Evolutionary conservation across 2,329 filamentous ascomycete species (phyloP).

Genomic region (Fusarium temperatum): DNA sequence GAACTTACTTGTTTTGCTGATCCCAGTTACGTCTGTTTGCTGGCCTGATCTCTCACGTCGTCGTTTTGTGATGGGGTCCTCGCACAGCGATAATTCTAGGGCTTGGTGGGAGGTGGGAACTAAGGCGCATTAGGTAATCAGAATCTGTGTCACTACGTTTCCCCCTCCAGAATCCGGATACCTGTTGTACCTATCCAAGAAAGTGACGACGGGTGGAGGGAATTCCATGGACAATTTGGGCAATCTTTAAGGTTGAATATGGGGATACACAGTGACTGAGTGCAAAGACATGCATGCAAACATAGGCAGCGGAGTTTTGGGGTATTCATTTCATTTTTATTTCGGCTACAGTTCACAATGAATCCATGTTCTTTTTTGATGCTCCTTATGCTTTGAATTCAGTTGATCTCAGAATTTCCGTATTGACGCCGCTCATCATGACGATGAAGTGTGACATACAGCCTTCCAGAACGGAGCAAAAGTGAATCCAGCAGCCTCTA

Average conservation of each 20-base stretch:
- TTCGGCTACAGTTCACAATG: slow-evolving; percentile 47
- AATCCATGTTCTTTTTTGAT: slow-evolving; percentile 43
- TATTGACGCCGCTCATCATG: slow-evolving; percentile 73
- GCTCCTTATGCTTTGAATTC: slow-evolving; percentile 50
- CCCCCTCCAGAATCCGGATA: slow-evolving; percentile 5
- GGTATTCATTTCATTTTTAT: slow-evolving; percentile 45
- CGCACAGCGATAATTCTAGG: slow-evolving; percentile 55
- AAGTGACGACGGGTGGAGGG: slow-evolving; percentile 17
- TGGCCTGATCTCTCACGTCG: slow-evolving; percentile 45
- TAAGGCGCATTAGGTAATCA: slow-evolving; percentile 55
- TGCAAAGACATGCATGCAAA: background rate
- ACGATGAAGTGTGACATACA: slow-evolving; percentile 71
- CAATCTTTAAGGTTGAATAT: slow-evolving; percentile 9
- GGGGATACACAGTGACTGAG: background rate
- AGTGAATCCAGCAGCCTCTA: slow-evolving; percentile 67
- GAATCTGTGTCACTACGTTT: slow-evolving; percentile 18
- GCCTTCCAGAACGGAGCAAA: slow-evolving; percentile 67
- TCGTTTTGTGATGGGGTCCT: slow-evolving; percentile 53
- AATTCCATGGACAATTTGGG: background rate
- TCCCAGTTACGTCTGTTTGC: slow-evolving; percentile 47
- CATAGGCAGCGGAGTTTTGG: slow-evolving; percentile 12
- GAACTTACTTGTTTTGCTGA: slow-evolving; percentile 50
- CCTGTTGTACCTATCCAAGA: background rate
- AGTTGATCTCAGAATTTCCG: slow-evolving; percentile 64
- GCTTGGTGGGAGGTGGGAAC: slow-evolving; percentile 52